phyloP scores from a whole-genome alignment of 257 asterid genomes.

The Apocynum venetum region DNA sequence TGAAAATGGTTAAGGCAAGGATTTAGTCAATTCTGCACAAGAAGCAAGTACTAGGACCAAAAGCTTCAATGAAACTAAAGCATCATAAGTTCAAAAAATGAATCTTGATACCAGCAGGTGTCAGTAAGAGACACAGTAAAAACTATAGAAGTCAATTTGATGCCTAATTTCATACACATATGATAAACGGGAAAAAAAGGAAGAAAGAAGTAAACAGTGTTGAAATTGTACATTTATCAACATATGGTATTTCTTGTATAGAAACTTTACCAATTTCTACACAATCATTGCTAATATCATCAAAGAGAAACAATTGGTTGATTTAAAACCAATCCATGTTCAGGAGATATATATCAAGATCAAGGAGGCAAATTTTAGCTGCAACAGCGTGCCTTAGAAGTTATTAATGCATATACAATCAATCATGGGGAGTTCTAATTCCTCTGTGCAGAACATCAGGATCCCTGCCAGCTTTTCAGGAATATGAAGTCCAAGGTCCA shows the following conservation, averaged over 20 bases:
- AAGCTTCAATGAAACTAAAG: neutral
- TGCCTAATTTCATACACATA: neutral
- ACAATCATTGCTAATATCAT: neutral
- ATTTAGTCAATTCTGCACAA: neutral
- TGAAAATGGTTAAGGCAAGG: neutral
- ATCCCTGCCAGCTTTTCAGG: neutral
- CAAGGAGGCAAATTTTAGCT: constrained; percentile 16
- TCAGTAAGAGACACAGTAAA: neutral
- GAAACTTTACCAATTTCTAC: neutral
- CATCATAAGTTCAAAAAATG: neutral
- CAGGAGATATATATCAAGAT: constrained; percentile 5
- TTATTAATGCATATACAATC: neutral
- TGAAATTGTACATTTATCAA: constrained; percentile 10
- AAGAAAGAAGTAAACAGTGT: neutral
- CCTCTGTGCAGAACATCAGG: neutral
- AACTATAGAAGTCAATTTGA: neutral
- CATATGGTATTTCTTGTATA: neutral
- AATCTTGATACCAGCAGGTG: neutral
- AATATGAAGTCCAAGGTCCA: neutral
- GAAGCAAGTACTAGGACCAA: neutral
- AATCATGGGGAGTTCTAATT: neutral
- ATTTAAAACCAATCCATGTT: constrained; percentile 3
- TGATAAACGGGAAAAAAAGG: neutral
- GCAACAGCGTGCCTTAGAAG: neutral
- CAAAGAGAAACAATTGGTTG: neutral